Conservation (phyloP, 2,329 filamentous ascomycete genomes). For the Exserohilum rostratum region DNA sequence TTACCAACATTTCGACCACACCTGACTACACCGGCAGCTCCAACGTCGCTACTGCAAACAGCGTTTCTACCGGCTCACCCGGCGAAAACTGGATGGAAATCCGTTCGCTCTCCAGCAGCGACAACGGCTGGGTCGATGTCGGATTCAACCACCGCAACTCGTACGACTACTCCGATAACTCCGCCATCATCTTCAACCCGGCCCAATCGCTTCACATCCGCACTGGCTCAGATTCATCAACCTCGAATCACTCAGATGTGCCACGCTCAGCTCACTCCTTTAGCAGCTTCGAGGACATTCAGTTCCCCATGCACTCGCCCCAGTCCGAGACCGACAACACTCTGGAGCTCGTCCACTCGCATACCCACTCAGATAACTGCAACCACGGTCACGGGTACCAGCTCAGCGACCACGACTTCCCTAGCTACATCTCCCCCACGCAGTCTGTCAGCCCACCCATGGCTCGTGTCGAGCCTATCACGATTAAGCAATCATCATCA, state of each 20-base stretch:
- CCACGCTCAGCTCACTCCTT: conserved; percentile 66
- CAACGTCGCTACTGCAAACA: conserved; percentile 35
- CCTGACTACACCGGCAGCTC: conserved; percentile 51
- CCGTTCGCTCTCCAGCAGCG: conserved; percentile 81
- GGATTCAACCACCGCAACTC: conserved; percentile 67
- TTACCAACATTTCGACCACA: conserved; percentile 61
- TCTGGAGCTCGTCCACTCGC: conserved; percentile 34
- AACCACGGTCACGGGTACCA: conserved; percentile 33
- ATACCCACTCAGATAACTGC: conserved; percentile 34
- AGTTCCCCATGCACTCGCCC: conserved; percentile 80
- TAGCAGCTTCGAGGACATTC: conserved; percentile 80
- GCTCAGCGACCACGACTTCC: conserved; percentile 38
- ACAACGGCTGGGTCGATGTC: conserved; percentile 85
- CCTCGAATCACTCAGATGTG: conserved; percentile 71
- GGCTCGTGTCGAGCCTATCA: conserved; percentile 69
- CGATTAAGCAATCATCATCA: conserved; percentile 69
- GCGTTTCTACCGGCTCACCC: conserved; percentile 66
- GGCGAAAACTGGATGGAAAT: conserved; percentile 85
- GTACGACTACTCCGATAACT: conserved; percentile 67
- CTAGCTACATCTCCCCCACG: conserved; percentile 50
- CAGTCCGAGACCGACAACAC: conserved; percentile 66
- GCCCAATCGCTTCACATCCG: conserved; percentile 86
- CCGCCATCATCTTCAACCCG: conserved; percentile 83
- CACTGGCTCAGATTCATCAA: conserved; percentile 85
- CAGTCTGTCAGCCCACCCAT: conserved; percentile 70